Evolutionary conservation across 257 asterid species (phyloP).

Genomic region (Ilex aquifolium): DNA sequence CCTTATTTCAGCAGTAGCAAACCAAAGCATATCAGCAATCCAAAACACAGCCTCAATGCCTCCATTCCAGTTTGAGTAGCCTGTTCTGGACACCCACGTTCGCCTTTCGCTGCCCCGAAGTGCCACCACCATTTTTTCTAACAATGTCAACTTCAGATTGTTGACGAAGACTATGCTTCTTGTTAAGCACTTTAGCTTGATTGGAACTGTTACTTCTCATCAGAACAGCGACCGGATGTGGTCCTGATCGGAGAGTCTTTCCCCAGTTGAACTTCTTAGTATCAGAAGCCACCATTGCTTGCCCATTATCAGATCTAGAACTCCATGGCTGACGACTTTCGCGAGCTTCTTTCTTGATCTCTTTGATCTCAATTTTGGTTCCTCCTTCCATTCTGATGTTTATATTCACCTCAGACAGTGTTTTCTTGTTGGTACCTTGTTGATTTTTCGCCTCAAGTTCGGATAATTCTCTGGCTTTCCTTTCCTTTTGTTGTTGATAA

Average conservation of each 20-base stretch:
- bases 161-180: too few relatives aligned
- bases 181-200: too few relatives aligned
- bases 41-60: constrained; percentile 2
- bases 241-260: constrained; percentile 43
- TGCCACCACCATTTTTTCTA: neutral
- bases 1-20: too few relatives aligned
- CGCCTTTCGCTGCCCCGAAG: constrained; percentile 5
- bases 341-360: constrained; percentile 43
- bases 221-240: constrained; percentile 1
- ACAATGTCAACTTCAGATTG: neutral
- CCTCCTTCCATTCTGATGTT: constrained; percentile 60
- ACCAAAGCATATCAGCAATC: neutral
- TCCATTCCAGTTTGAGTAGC: constrained; percentile 29
- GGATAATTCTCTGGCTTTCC: constrained; percentile 5
- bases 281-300: neutral
- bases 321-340: neutral
- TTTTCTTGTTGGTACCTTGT: constrained; percentile 5
- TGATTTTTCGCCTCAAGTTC: neutral
- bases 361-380: constrained; percentile 46
- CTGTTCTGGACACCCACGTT: constrained; percentile 14
- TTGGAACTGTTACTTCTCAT: constrained; percentile 1
- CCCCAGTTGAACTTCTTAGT: constrained; percentile 47
- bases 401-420: constrained; percentile 50
- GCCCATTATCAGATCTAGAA: neutral
- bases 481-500: constrained; percentile 44